A percentile compares a stretch with the other conserved stretches of the same genome.
phyloP scores from a whole-genome alignment of 1,284 basidiomycete genomes.

The Cutaneotrichosporon sp. region DNA sequence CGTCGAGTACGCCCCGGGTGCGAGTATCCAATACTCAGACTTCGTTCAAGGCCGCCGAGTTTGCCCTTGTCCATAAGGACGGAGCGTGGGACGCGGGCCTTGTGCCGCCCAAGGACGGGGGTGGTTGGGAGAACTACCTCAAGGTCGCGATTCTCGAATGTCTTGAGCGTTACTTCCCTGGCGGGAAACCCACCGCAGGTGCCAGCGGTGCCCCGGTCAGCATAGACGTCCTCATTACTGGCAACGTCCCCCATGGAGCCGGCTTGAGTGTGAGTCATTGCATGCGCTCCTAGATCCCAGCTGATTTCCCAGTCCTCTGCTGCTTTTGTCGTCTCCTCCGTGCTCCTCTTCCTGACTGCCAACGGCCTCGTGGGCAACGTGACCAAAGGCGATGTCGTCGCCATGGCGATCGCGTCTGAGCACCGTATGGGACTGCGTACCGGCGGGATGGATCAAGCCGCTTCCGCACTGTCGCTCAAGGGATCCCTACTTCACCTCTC shows the following conservation, averaged over 20 bases:
- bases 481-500: constrained; percentile 69
- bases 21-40: constrained; percentile 60
- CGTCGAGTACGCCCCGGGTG: constrained; percentile 4
- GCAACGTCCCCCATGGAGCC: constrained; percentile 73
- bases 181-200: constrained; percentile 49
- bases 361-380: constrained; percentile 62
- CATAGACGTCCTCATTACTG: constrained; percentile 68
- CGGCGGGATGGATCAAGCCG: constrained; percentile 60
- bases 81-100: constrained; percentile 68
- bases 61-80: constrained; percentile 54
- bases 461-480: constrained; percentile 66
- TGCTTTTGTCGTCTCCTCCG: constrained; percentile 78
- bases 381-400: constrained; percentile 64
- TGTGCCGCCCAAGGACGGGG: constrained; percentile 55
- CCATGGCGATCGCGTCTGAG: constrained; percentile 74
- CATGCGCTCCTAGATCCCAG: no score
- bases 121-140: constrained; percentile 80
- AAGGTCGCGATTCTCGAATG: constrained; percentile 55
- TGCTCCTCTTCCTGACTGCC: constrained; percentile 67
- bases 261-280: constrained; percentile 73
- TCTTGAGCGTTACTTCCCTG: constrained; percentile 24
- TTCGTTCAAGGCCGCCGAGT: constrained; percentile 55
- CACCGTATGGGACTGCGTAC: constrained; percentile 63
- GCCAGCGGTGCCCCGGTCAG: constrained; percentile 53
- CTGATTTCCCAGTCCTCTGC: constrained; percentile 53